Base-by-base conservation (phyloP, 129 eudicot species). In the Centella asiatica region DNA sequence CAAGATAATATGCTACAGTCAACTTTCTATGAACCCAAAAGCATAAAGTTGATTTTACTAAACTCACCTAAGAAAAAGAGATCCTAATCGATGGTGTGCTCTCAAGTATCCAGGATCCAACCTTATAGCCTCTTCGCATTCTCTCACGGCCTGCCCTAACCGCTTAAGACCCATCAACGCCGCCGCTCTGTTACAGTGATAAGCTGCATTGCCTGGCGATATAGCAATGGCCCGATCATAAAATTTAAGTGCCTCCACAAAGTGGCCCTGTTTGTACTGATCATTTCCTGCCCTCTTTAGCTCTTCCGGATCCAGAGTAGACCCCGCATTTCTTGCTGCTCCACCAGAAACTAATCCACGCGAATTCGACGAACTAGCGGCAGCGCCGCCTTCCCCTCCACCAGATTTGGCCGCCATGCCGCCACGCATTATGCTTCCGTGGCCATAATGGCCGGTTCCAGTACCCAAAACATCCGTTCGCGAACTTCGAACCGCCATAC, bases 381-480 rank as follows among this genome's bases (percentile, higher is more conserved):
- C 67, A 1, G 39, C 66, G 10, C 48, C 69, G 1, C 68, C 71
- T 8, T 29, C 71, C 1, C 67, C 60, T n/a, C 50, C 75, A 37
- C 62, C 44, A 32, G 72, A n/a, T 50, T 63, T 77, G 32, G 70
- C 57, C 18, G 44, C 72, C 18, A 66, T 39, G 9, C 90, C 94
- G 2, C 84, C 86, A 2, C 92, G 86, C 86, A 93, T 85, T 84
- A 93, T 87, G 62, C 95, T 93, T 0, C 95, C 99, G 44, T 85
- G 95, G 18, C 99, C 96, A 64, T 93, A 87, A 66, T 82, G 75
- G 0, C 72, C 96, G 26, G 80, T 67, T 0, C 95, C 92, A 5
- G 84, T 71, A 7, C 95, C 83, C 62, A 84, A 69, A 8, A 85
- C 90, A 49, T 85, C 92, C 53, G 84, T 71, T 63, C 74, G 75